phyloP scores from a whole-genome alignment of 2,329 filamentous ascomycete species.

The Fusarium nodosum region DNA sequence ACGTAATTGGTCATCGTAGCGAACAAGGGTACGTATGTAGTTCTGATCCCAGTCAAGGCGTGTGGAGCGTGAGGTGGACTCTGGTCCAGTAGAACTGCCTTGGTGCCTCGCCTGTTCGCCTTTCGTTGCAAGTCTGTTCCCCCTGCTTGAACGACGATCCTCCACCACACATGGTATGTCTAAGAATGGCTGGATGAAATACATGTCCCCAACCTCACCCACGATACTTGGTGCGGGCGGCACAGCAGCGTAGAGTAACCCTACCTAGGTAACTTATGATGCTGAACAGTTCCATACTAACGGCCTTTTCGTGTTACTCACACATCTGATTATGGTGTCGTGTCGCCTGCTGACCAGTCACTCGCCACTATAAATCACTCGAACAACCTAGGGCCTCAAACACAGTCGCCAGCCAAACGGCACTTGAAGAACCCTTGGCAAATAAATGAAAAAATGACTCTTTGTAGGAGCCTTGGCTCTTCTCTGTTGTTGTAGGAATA shows the following conservation, averaged over 20 bases:
- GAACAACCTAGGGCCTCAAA: slow-evolving; percentile 8
- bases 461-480: slow-evolving; percentile 1
- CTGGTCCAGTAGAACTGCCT: slow-evolving; percentile 27
- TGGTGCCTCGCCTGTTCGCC: slow-evolving; percentile 43
- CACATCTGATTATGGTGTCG: slow-evolving; percentile 8
- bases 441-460: slow-evolving; percentile 1
- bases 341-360: slow-evolving; percentile 23
- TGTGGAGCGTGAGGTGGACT: slow-evolving; percentile 26
- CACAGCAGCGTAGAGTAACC: slow-evolving; percentile 29
- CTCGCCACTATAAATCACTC: slow-evolving; percentile 23
- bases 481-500: neutral
- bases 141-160: slow-evolving; percentile 39
- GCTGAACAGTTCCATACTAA: neutral
- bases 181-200: slow-evolving; percentile 26
- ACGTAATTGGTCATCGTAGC: slow-evolving; percentile 26
- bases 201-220: slow-evolving; percentile 26
- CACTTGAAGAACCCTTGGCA: slow-evolving; percentile 20
- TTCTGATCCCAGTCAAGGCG: slow-evolving; percentile 13
- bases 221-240: slow-evolving; percentile 36
- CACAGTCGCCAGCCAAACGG: slow-evolving; percentile 4
- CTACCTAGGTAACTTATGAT: neutral
- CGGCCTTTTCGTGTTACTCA: slow-evolving; percentile 2
- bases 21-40: neutral
- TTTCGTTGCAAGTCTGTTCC: slow-evolving; percentile 39
- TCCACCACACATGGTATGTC: slow-evolving; percentile 19